Evolutionary conservation across 148 eudicot species (phyloP).

Genomic region (Chenopodium album): DNA sequence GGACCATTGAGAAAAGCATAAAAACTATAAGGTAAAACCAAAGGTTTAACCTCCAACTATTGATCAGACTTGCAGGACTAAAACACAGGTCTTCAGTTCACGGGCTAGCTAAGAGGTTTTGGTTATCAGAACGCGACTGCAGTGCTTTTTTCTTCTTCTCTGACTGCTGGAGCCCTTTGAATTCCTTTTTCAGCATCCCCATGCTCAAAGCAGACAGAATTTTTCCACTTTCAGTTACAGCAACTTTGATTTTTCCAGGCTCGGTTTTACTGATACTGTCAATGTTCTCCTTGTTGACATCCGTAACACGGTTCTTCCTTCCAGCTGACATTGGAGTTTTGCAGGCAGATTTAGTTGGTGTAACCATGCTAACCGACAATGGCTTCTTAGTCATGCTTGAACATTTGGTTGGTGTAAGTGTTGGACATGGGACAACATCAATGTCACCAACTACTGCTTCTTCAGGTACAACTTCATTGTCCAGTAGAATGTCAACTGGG

Average conservation of each 20-base stretch:
- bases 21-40: conserved; percentile 23
- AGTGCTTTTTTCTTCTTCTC: conserved; percentile 47
- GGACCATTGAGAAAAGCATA: not conserved
- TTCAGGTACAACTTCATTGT: conserved; percentile 21
- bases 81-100: not conserved
- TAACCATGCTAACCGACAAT: not conserved
- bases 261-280: conserved; percentile 30
- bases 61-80: not conserved
- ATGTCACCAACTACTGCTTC: conserved; percentile 14
- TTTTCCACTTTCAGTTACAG: conserved; percentile 17
- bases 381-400: conserved; percentile 20
- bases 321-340: conserved; percentile 33
- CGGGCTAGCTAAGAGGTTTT: conserved; percentile 14
- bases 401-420: conserved; percentile 15
- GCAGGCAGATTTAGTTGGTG: conserved; percentile 29
- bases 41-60: conserved; percentile 9
- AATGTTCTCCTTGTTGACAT: conserved; percentile 53
- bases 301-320: conserved; percentile 26
- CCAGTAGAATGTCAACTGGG: conserved; percentile 17
- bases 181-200: conserved; percentile 46
- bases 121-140: conserved; percentile 42
- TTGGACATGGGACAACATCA: conserved; percentile 6
- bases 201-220: conserved; percentile 34
- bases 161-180: conserved; percentile 35
- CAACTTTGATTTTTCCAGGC: conserved; percentile 12